These are phyloP conservation scores for Nidularia sp. DNA, from an alignment of 768 basidiomycete species.

Conservation along the genomic window DNA sequence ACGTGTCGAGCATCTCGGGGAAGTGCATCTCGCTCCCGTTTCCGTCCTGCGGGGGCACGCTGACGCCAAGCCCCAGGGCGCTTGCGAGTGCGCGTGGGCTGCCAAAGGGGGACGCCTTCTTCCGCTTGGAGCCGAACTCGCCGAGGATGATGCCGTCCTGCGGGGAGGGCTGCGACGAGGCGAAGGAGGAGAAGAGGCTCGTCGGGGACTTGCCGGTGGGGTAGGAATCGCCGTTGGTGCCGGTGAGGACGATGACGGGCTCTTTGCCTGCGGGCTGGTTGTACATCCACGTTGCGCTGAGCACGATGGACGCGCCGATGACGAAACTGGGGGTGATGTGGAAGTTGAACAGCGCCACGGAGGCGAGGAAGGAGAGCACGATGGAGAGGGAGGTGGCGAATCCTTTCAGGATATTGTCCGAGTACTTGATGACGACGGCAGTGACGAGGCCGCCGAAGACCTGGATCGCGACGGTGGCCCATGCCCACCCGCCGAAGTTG, in stretches of 20 bases:
- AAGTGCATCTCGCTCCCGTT: slow-evolving; percentile 8
- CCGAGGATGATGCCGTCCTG: not conserved
- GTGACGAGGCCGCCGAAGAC: slow-evolving; percentile 93
- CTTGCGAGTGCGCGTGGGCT: slow-evolving; percentile 2
- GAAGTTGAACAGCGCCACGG: slow-evolving; percentile 89
- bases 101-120: slow-evolving; percentile 22
- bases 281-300: slow-evolving; percentile 92
- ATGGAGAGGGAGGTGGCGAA: slow-evolving; percentile 95
- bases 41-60: not conserved
- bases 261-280: slow-evolving; percentile 59
- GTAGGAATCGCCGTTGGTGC: not conserved
- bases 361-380: slow-evolving; percentile 91
- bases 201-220: slow-evolving; percentile 8
- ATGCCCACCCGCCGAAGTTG: slow-evolving; percentile 93
- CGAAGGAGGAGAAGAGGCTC: not conserved
- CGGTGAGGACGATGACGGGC: slow-evolving; percentile 18
- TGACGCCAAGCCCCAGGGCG: slow-evolving; percentile 7
- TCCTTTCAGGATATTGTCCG: slow-evolving; percentile 94
- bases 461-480: slow-evolving; percentile 87
- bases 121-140: not conserved
- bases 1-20: slow-evolving; percentile 27
- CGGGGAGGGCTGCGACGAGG: slow-evolving; percentile 19
- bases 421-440: slow-evolving; percentile 95
- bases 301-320: slow-evolving; percentile 80
- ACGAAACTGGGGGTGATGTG: slow-evolving; percentile 83